A percentile compares a stretch with the other conserved stretches of the same genome.
Evolutionary conservation across 768 basidiomycete genomes (phyloP).

Genomic region (Xanthoconium purpureum): DNA sequence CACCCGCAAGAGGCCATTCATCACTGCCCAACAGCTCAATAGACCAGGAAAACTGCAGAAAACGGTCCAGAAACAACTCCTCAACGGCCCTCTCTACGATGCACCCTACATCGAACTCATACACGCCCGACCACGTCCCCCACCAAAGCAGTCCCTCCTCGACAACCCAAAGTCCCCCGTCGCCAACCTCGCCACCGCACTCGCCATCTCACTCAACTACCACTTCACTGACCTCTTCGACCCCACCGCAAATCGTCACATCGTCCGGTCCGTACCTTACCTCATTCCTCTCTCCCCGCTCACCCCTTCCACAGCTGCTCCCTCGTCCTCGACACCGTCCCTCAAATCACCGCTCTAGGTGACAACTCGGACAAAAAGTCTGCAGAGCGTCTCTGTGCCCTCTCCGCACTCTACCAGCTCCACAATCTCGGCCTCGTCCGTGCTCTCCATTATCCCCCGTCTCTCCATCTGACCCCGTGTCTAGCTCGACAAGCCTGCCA

Average conservation of each 20-base stretch:
- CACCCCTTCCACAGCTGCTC: conserved; percentile 17
- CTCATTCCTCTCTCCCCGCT: background rate
- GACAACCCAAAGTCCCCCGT: conserved; percentile 54
- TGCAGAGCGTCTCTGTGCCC: conserved; percentile 71
- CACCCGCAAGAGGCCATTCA: conserved; percentile 13
- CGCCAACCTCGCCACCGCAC: conserved; percentile 37
- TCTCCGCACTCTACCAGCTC: conserved; percentile 72
- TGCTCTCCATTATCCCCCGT: conserved; percentile 9
- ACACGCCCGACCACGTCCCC: conserved; percentile 11
- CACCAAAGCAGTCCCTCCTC: conserved; percentile 30
- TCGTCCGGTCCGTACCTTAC: conserved; percentile 21
- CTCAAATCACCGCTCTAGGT: conserved; percentile 55
- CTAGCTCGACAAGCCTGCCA: conserved; percentile 32
- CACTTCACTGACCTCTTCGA: conserved; percentile 13
- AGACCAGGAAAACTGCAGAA: conserved; percentile 21
- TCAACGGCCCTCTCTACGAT: conserved; percentile 37
- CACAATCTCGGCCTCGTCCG: conserved; percentile 61
- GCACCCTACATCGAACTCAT: conserved; percentile 29
- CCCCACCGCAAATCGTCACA: conserved; percentile 5
- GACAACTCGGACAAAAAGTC: conserved; percentile 57
- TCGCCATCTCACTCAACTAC: conserved; percentile 17
- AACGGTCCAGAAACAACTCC: background rate
- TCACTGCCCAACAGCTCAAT: background rate
- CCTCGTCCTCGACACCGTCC: conserved; percentile 26
- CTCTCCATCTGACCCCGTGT: background rate